Evolutionary conservation across 768 basidiomycete genomes (phyloP).

Genomic region (Xanthoconium purpureum): DNA sequence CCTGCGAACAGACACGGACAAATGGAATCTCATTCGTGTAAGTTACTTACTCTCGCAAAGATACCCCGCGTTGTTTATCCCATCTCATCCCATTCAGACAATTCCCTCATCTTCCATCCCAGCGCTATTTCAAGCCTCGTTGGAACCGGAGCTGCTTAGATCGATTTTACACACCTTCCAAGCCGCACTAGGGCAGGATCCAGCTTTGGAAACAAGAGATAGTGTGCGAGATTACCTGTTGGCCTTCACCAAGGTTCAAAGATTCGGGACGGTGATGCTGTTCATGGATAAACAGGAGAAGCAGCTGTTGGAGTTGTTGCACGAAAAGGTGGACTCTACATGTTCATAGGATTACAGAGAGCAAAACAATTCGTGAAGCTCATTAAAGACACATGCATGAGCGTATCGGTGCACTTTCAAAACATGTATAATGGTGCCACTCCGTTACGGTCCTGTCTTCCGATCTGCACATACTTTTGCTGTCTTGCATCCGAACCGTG

Average conservation of each 20-base stretch:
- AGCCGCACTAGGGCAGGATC: slow-evolving; percentile 24
- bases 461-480: too few relatives aligned
- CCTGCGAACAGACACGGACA: slow-evolving; percentile 37
- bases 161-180: slow-evolving; percentile 55
- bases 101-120: slow-evolving; percentile 57
- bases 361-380: neutral
- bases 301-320: slow-evolving; percentile 44
- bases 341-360: slow-evolving; percentile 1
- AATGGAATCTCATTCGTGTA: slow-evolving; percentile 61
- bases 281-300: slow-evolving; percentile 63
- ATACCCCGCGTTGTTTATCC: neutral
- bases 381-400: neutral
- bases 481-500: too few relatives aligned
- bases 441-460: too few relatives aligned
- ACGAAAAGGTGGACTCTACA: slow-evolving; percentile 28
- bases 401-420: too few relatives aligned
- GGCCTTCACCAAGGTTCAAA: slow-evolving; percentile 50
- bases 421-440: too few relatives aligned
- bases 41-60: slow-evolving; percentile 20
- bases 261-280: slow-evolving; percentile 61
- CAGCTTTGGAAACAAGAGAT: slow-evolving; percentile 11
- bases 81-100: slow-evolving; percentile 35
- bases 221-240: slow-evolving; percentile 48
- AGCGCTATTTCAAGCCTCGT: slow-evolving; percentile 60
- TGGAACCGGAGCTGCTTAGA: slow-evolving; percentile 62